Conservation (phyloP, 2,329 filamentous ascomycete genomes). For the Aspergillus pseudoviridinutans region DNA sequence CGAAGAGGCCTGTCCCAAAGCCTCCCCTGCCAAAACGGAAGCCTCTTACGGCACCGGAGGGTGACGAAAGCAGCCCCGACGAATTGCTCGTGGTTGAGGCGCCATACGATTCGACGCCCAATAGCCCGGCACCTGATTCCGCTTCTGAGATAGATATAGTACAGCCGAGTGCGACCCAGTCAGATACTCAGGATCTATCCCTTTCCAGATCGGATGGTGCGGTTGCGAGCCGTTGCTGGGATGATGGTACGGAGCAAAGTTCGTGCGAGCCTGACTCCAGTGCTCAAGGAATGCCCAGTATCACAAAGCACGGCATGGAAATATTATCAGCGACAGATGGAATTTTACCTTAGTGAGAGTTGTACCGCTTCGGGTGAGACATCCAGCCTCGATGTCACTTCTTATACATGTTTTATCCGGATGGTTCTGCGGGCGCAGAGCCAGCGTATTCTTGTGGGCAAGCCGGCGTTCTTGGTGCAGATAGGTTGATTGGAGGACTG, state of each 20-base stretch:
- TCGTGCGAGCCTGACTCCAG: not conserved
- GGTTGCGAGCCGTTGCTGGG: not conserved
- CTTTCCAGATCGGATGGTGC: not conserved
- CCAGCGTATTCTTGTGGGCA: not conserved
- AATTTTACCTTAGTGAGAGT: slow-evolving; percentile 8
- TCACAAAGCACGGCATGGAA: slow-evolving; percentile 13
- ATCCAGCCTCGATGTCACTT: not conserved
- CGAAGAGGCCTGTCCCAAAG: slow-evolving; percentile 35
- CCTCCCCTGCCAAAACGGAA: slow-evolving; percentile 51
- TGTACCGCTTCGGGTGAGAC: not conserved
- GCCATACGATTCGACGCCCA: slow-evolving; percentile 56
- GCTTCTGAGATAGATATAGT: slow-evolving; percentile 10
- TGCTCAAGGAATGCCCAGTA: not conserved
- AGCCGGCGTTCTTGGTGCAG: not conserved
- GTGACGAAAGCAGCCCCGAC: slow-evolving; percentile 36
- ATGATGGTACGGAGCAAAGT: not conserved
- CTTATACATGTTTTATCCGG: not conserved
- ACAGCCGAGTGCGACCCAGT: slow-evolving; percentile 6
- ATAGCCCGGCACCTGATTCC: slow-evolving; percentile 29
- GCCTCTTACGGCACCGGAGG: slow-evolving; percentile 27
- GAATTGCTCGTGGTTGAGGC: slow-evolving; percentile 64
- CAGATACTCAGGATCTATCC: not conserved
- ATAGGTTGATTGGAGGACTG: not conserved
- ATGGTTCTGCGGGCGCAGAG: not conserved
- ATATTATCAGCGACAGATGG: slow-evolving; percentile 18